Evolutionary conservation across 2,329 filamentous ascomycete species (phyloP), one percentile per base, ranked within the genome.

Genomic region (Beauveria sp.): DNA sequence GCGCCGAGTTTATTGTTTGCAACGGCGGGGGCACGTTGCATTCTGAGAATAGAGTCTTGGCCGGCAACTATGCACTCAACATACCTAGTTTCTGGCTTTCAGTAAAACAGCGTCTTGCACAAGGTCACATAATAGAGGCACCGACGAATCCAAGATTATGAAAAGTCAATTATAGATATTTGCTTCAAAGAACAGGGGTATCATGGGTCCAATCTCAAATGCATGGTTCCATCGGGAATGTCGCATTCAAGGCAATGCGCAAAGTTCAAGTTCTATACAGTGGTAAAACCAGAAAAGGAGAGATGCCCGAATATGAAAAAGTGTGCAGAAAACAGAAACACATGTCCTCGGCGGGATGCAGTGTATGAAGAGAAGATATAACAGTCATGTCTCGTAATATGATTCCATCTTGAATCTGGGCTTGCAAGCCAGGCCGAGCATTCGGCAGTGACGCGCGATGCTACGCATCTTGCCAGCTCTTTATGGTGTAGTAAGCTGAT

Each of bases 331-430:
- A 34, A 34, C 30, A 34, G 30, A 34, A 14, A 34, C 10, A 12
- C 10, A 34, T 34, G 4, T 12, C 30, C 30, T 34, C 12, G 10
- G 1, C 10, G 10, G 34, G n/a, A 59, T 53, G 57, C 26, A n/a
- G 26, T 18, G 26, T 20, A 41, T 20, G 28, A 46, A 47, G 30
- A 37, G 24, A 47, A 59, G 5, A n/a, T 28, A 43, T 51, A 44
- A 26, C 14, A 28, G 48, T 59, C 57, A 43, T 59, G 28, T 59
- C 48, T 59, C 57, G 20, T 59, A 20, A 59, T 34, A n/a, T 18
- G 24, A 24, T 51, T 12, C 28, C 22, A 22, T 30, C 20, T 20
- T 4, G 7, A 9, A 16, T 37, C 28, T 24, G 8, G 30, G 10
- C 5, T 34, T 34, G 30, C 10, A 12, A 12, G 12, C 4, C 30